Evolutionary conservation across 768 basidiomycete genomes (phyloP), one percentile per base, ranked within the genome.

Genomic region (Leccinum olivaceopallidum): DNA sequence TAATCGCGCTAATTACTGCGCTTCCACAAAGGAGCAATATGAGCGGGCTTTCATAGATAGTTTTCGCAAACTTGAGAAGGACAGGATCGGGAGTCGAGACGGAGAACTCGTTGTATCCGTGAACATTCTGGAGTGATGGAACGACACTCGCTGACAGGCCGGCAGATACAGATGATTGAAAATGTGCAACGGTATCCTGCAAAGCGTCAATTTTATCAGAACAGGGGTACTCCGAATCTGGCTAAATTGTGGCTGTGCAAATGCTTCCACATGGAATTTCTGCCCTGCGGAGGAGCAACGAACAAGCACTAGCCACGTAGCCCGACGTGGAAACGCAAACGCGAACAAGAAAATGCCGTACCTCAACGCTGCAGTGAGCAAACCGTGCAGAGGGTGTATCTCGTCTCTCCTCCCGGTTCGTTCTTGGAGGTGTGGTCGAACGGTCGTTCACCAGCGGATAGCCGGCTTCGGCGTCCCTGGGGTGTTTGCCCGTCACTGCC

Each of bases 101-200:
- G 1, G 91, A 85, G 72, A 98, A 98, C 75, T 98, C 95, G 77
- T 98, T 98, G 73, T 93, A 95, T 3, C 94, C 94, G 65, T 94
- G 85, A 2, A 77, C 78, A 28, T 81, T 81, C 36, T 87, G 85
- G 24, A 95, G 79, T 26, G 79, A 75, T 2, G 85, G 78, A 39
- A 96, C 82, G 56, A 86, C 81, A 18, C 84, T 75, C 30, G 81
- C 78, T 1, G 88, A 73, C 5, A 97, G 79, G 20, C 94, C 94
- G 51, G 75, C 71, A 0, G 79, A 76, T 8, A 79, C 69, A 3
- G 89, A 86, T 1, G 91, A 88, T 20, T 83, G 81, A 69, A 90
- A 90, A 66, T 88, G 79, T 9, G 82, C 75, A 1, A 95, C 77
- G 9, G 92, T 90, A 63, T 92, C 88, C 93, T 94, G 67, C 13